Percentiles rank a stretch among this genome's conserved stretches.
These are phyloP conservation scores for Lantana camara DNA, from an alignment of 257 asterid species.

Conservation along the genomic window DNA sequence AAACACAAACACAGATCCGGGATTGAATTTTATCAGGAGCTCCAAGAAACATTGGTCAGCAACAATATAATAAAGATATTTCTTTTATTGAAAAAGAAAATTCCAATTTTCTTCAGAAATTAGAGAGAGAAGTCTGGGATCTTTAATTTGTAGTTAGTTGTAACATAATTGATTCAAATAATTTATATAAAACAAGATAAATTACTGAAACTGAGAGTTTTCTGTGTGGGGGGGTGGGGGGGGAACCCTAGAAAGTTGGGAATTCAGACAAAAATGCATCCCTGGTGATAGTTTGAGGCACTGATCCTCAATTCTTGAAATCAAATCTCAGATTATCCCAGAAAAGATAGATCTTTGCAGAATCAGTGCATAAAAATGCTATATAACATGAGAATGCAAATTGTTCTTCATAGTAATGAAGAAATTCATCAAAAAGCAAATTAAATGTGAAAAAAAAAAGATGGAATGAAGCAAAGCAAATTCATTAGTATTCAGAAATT, in stretches of 20 bases:
- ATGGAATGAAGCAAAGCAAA: constrained; percentile 18
- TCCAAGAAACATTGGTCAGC: no score
- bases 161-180: background rate
- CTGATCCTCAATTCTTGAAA: background rate
- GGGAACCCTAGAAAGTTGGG: constrained; percentile 34
- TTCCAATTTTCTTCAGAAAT: background rate
- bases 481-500: no score
- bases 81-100: background rate
- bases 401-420: background rate
- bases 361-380: background rate
- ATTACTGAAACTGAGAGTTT: background rate
- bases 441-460: background rate
- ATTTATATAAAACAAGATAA: constrained; percentile 10
- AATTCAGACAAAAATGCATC: constrained; percentile 5
- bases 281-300: background rate
- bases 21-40: no score
- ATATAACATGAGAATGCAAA: background rate
- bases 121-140: background rate
- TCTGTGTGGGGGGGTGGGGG: no score
- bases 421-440: background rate
- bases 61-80: background rate
- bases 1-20: background rate
- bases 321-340: constrained; percentile 2
- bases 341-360: constrained; percentile 12
- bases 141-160: background rate